Evolutionary conservation across 768 basidiomycete species (phyloP), one percentile per base, ranked within the genome.

Genomic region (Leccinellum luteum): DNA sequence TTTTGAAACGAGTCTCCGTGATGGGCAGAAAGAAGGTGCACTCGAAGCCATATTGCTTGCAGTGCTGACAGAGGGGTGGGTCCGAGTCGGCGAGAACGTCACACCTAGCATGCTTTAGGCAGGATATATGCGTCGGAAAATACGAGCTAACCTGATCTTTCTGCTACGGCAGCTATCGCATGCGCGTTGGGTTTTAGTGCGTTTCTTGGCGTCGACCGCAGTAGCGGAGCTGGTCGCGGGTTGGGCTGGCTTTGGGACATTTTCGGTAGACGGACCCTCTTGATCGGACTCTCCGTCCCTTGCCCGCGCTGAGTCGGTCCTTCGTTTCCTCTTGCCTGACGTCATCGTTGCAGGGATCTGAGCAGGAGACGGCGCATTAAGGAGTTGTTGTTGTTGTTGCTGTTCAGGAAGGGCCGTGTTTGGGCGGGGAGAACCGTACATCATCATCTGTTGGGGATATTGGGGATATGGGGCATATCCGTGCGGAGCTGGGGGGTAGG

Each of bases 11-110:
- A 0, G 97, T 99, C 73, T 98, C 97, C 10, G 96, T 93, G 65
- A 99, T 99, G 41, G 97, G 97, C 13, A 98, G 85, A 79, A 97
- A 96, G 76, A 95, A 97, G 6, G 95, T 97, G 72, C 96, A 97
- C 62, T 96, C 93, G 64, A 94, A 92, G 45, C 84, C 82, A 66
- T 94, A 93, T 69, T 94, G 92, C 68, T 92, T 91, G 81, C 96
- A 98, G 72, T 98, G 95, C 64, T 94, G 90, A 69, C 94, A 98
- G 50, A 90, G 68, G 17, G 90, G 86, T 0, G 90, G 89, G 3
- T 92, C 89, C 64, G 82, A 72, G 64, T 94, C 91, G 1, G 81
- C 35, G 17, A 98, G 78, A 64, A 97, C 83, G 68, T 98, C 96
- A 74, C 97, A 98, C 65, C 85, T 69, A 23, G 7, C 31, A 55